Evolutionary conservation across 2,329 filamentous ascomycete genomes (phyloP).

Genomic region (Sclerotinia spermophila): DNA sequence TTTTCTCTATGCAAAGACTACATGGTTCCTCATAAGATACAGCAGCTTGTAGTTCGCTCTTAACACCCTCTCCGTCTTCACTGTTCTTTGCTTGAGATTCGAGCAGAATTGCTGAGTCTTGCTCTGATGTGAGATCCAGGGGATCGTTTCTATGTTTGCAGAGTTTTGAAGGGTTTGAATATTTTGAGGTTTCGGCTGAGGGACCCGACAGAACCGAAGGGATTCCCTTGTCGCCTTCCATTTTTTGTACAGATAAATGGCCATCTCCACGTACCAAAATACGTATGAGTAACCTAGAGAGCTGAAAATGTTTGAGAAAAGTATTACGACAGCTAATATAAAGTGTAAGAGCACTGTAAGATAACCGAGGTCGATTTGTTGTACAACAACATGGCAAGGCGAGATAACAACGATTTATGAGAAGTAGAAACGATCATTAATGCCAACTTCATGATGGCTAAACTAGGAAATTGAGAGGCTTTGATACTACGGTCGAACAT

Average conservation of each 20-base stretch:
- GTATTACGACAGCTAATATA: background rate
- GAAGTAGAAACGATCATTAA: background rate
- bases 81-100: background rate
- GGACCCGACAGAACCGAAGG: background rate
- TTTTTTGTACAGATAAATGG: constrained; percentile 10
- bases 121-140: background rate
- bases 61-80: background rate
- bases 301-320: background rate
- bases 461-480: background rate
- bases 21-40: constrained; percentile 17
- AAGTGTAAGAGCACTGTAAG: background rate
- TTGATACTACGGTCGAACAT: background rate
- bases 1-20: constrained; percentile 34
- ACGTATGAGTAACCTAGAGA: background rate
- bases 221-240: constrained; percentile 7
- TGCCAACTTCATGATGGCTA: background rate
- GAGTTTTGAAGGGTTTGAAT: background rate
- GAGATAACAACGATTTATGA: background rate
- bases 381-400: background rate
- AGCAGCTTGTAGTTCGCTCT: background rate
- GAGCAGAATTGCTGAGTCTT: background rate
- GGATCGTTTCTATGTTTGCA: constrained; percentile 9
- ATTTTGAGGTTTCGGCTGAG: background rate
- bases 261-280: background rate
- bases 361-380: too few species aligned